A percentile compares a stretch with the other conserved stretches of the same genome.
These are phyloP conservation scores for Talinum fruticosum DNA, from an alignment of 148 eudicot genomes.

Conservation along the genomic window DNA sequence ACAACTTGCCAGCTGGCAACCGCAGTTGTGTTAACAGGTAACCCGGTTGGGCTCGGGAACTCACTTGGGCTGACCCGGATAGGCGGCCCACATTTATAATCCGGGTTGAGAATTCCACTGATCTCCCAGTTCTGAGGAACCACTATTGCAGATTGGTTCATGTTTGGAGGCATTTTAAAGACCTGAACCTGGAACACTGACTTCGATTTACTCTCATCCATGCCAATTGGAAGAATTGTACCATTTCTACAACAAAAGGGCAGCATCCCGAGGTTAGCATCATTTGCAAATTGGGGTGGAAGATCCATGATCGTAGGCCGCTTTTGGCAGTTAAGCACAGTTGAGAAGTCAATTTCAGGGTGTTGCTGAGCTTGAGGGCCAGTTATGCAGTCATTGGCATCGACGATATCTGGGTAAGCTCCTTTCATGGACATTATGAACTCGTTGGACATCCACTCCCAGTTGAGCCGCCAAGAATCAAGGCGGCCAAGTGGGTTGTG, in stretches of 20 bases:
- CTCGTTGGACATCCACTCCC: slow-evolving; percentile 76
- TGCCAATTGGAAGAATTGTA: slow-evolving; percentile 55
- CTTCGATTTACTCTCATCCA: slow-evolving; percentile 56
- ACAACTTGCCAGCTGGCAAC: slow-evolving; percentile 55
- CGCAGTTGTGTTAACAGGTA: slow-evolving; percentile 30
- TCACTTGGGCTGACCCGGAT: slow-evolving; percentile 58
- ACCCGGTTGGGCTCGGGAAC: slow-evolving; percentile 47
- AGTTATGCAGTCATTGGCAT: slow-evolving; percentile 47
- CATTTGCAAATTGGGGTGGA: slow-evolving; percentile 54
- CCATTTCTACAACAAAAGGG: slow-evolving; percentile 73
- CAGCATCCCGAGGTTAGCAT: slow-evolving; percentile 43
- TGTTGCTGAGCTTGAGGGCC: slow-evolving; percentile 48
- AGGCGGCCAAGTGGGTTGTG: slow-evolving; percentile 68
- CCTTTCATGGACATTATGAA: slow-evolving; percentile 59
- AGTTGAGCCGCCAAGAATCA: slow-evolving; percentile 65
- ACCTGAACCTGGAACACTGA: slow-evolving; percentile 60
- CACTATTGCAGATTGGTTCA: slow-evolving; percentile 40
- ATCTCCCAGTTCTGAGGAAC: slow-evolving; percentile 73
- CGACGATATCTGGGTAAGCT: slow-evolving; percentile 52
- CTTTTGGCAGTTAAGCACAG: slow-evolving; percentile 49
- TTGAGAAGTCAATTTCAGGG: slow-evolving; percentile 51
- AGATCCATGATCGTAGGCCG: slow-evolving; percentile 62
- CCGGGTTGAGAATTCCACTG: slow-evolving; percentile 53
- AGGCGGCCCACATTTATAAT: slow-evolving; percentile 65
- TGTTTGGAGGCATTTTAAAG: slow-evolving; percentile 67